Conservation (phyloP, 129 eudicot genomes). For the Cynara cardunculus region DNA sequence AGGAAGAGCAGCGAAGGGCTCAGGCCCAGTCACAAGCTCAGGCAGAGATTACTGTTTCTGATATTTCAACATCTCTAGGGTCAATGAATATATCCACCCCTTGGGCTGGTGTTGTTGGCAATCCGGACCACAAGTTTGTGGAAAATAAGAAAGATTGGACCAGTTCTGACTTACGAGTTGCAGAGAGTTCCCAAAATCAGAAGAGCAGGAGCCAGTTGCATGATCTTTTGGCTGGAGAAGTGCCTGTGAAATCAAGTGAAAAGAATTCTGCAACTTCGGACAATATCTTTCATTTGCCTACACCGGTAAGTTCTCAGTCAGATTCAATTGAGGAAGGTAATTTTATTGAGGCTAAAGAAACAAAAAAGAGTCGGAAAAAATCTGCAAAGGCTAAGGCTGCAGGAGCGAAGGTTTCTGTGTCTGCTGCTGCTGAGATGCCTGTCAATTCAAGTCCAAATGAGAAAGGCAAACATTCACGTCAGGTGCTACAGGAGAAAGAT, state of each 20-base stretch:
- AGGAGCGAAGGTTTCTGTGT: conserved; percentile 47
- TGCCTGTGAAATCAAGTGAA: conserved; percentile 39
- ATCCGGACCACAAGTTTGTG: conserved; percentile 39
- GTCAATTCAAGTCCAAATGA: conserved; percentile 51
- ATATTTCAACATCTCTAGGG: conserved; percentile 51
- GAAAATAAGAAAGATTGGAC: conserved; percentile 36
- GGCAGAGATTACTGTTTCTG: conserved; percentile 42
- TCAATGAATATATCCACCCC: conserved; percentile 50
- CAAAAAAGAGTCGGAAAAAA: conserved; percentile 84
- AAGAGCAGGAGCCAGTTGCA: conserved; percentile 56
- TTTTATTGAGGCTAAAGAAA: conserved; percentile 84
- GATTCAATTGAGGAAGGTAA: conserved; percentile 46
- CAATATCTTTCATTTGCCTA: neutral
- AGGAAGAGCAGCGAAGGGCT: conserved; percentile 81
- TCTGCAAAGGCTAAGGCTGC: conserved; percentile 72
- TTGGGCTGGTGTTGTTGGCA: conserved; percentile 61
- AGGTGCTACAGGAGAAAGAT: conserved; percentile 55
- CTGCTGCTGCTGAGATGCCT: conserved; percentile 39
- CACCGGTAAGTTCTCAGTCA: conserved; percentile 21
- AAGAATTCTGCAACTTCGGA: conserved; percentile 30
- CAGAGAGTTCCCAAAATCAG: conserved; percentile 29
- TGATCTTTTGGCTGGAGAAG: conserved; percentile 52
- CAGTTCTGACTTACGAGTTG: conserved; percentile 20
- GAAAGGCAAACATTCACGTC: conserved; percentile 52
- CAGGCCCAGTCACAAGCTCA: conserved; percentile 10